Conservation (phyloP, 345 rosid species). For the Lepidium sativum region DNA sequence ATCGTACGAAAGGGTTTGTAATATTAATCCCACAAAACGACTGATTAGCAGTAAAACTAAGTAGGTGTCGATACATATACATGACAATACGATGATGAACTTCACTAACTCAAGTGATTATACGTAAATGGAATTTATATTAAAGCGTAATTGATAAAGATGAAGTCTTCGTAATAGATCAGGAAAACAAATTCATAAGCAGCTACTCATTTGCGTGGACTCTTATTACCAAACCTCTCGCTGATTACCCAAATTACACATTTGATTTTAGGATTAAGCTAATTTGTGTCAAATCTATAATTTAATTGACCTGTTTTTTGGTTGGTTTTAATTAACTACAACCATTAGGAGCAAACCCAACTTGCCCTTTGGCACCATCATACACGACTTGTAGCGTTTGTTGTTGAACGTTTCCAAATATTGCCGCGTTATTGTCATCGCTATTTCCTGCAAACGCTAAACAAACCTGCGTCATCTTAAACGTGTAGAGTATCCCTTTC, state of each 20-base stretch:
- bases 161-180: no score
- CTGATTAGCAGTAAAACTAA: no score
- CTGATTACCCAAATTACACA: not conserved
- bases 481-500: conserved; percentile 40
- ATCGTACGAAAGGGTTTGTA: no score
- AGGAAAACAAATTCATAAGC: no score
- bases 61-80: no score
- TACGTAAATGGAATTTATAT: no score
- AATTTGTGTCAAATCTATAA: conserved; percentile 3
- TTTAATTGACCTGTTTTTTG: not conserved
- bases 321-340: conserved; percentile 29
- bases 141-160: no score
- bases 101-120: not conserved
- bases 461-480: conserved; percentile 48
- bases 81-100: not conserved
- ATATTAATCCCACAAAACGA: no score
- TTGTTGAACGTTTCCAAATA: conserved; percentile 76
- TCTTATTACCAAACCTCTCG: not conserved
- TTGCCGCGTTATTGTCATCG: conserved; percentile 37
- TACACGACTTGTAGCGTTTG: conserved; percentile 60
- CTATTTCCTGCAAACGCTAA: conserved; percentile 69
- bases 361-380: conserved; percentile 46
- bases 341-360: conserved; percentile 60
- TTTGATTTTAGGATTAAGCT: conserved; percentile 12
- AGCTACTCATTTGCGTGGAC: no score